A percentile compares a stretch with the other conserved stretches of the same genome.
Conservation (phyloP, 2,329 filamentous ascomycete species). For the Fusarium floridanum region DNA sequence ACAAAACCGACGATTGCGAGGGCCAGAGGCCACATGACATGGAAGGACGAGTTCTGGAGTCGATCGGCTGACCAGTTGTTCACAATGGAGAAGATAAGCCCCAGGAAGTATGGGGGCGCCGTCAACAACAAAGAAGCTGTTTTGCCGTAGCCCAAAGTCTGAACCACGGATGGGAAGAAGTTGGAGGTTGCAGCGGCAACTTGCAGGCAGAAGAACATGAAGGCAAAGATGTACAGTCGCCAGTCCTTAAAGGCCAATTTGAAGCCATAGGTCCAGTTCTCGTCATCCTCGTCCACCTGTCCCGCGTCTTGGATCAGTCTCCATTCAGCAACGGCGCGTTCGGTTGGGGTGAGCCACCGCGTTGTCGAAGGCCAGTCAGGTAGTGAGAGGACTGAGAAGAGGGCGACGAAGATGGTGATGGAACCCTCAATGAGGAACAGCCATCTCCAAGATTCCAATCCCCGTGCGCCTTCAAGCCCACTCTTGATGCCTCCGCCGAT, state of each 20-base stretch:
- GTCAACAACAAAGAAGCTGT: slow-evolving; percentile 14
- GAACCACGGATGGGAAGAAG: slow-evolving; percentile 23
- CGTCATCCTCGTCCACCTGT: slow-evolving; percentile 25
- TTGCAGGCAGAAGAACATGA: slow-evolving; percentile 28
- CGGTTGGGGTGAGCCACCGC: slow-evolving; percentile 15
- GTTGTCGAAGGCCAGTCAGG: slow-evolving; percentile 24
- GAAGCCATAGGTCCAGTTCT: slow-evolving; percentile 22
- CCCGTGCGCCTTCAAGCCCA: slow-evolving; percentile 19
- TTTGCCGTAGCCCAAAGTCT: slow-evolving; percentile 15
- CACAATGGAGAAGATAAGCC: slow-evolving; percentile 16
- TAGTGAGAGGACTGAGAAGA: slow-evolving; percentile 1
- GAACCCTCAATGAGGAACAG: slow-evolving; percentile 25
- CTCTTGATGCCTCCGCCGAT: slow-evolving; percentile 19
- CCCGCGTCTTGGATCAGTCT: slow-evolving; percentile 20
- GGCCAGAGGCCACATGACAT: slow-evolving; percentile 21
- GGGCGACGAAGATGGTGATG: slow-evolving; percentile 16
- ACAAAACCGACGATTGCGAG: slow-evolving; percentile 18
- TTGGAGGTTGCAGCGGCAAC: slow-evolving; percentile 21
- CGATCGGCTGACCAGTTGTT: slow-evolving; percentile 24
- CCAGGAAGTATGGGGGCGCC: slow-evolving; percentile 17
- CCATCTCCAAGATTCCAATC: slow-evolving; percentile 20
- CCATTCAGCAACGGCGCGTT: slow-evolving; percentile 24
- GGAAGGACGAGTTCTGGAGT: slow-evolving; percentile 21
- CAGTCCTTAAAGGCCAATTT: slow-evolving; percentile 25
- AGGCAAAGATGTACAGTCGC: slow-evolving; percentile 21